Evolutionary conservation across 768 basidiomycete genomes (phyloP).

Genomic region (Bullera alba): DNA sequence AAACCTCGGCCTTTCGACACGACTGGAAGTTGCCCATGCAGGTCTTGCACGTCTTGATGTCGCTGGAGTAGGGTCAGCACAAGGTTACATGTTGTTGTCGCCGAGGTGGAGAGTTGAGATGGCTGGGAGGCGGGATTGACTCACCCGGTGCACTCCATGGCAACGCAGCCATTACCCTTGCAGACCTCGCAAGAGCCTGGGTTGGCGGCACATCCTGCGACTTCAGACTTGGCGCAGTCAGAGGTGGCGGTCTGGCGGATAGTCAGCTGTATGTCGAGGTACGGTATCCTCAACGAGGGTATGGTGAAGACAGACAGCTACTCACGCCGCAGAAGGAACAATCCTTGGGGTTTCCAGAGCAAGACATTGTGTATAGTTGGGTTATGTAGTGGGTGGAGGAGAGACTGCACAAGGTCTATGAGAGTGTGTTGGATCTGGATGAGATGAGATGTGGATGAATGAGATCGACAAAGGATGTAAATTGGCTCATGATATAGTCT

Average conservation of each 20-base stretch:
- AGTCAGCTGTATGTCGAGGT: neutral
- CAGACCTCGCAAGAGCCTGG: conserved; percentile 28
- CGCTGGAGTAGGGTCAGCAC: conserved; percentile 6
- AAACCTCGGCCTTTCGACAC: conserved; percentile 32
- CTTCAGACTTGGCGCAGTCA: conserved; percentile 33
- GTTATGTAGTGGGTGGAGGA: too few species aligned
- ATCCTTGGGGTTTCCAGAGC: conserved; percentile 35
- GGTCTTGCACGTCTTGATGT: conserved; percentile 29
- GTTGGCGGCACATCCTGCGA: conserved; percentile 34
- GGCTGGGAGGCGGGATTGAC: conserved; percentile 2
- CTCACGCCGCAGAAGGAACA: conserved; percentile 40
- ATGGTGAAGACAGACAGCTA: neutral
- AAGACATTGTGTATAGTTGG: conserved; percentile 21
- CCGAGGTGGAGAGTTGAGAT: neutral
- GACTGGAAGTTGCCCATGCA: conserved; percentile 30
- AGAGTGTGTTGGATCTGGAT: too few species aligned
- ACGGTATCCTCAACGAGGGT: neutral
- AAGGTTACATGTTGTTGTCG: neutral
- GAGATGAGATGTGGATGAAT: too few species aligned
- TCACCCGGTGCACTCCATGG: conserved; percentile 37
- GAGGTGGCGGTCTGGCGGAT: conserved; percentile 5
- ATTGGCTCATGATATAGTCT: too few species aligned
- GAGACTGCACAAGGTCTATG: too few species aligned
- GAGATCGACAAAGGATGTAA: too few species aligned
- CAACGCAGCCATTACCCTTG: conserved; percentile 32